Base-by-base conservation (phyloP, 1,139 yeast genomes). In the Geotrichum klebahnii region DNA sequence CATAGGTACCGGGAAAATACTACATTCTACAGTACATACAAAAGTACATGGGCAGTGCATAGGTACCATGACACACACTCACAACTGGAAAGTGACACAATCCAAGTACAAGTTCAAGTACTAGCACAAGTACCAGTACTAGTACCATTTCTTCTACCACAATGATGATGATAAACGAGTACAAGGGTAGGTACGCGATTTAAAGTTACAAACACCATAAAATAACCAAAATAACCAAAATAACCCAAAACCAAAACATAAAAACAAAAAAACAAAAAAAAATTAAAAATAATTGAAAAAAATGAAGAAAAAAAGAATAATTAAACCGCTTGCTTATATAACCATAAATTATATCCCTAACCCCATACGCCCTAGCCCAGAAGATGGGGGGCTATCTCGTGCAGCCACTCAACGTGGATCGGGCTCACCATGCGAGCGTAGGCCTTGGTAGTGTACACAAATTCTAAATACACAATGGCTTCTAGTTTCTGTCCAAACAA, bases 391-490 rank as follows among this genome's bases (percentile, higher is more conserved):
- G 94, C 89, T 1, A 83, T 75, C 57, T 86, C 94, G 61, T 84
- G 92, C 43, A 94, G 68, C 98, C 98, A 92, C 16, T 80, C 78
- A 49, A 87, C 70, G 62, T 88, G 87, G 35, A 94, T 76, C n/a
- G 86, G 81, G 42, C 92, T 82, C 34, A 92, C 96, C 55, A 76
- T 83, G 60, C 98, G 75, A 1, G 96, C 98, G 61, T 90, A 94
- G 1, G 96, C 95, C 66, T 88, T 88, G 34, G 92, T 79, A 2
- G 98, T 94, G 66, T 77, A 92, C 31, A 94, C 97, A 64, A 87
- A 89, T 67, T 94, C 98, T 48, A 89, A 82, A 71, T 88, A 94
- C 92, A 94, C 82, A 52, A 92, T 82, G 2, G 95, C 96, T 58
- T 90, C 96, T 43, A 81, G 73, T 58, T 80, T 79, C 58, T 79